Evolutionary conservation across 441 rosid species (phyloP).

Genomic region (Aleurites moluccanus): DNA sequence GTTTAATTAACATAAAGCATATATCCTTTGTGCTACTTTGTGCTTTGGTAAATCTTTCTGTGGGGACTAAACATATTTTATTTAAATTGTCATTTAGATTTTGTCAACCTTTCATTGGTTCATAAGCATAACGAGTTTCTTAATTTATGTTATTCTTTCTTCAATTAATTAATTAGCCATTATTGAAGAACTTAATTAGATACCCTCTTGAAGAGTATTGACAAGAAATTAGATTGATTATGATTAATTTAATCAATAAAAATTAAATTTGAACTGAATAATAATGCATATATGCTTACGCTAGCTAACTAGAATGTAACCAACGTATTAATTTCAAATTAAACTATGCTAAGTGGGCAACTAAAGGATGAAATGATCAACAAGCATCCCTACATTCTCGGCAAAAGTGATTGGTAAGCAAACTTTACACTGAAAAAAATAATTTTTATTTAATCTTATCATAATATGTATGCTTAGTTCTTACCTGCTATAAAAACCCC

Average conservation of each 20-base stretch:
- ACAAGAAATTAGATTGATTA: neutral
- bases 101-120: neutral
- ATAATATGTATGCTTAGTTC: neutral
- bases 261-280: too few relatives aligned
- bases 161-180: neutral
- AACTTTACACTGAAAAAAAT: too few relatives aligned
- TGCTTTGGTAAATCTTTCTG: constrained; percentile 8
- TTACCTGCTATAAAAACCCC: neutral
- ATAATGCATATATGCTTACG: too few relatives aligned
- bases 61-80: neutral
- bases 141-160: constrained; percentile 1
- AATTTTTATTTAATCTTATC: too few relatives aligned
- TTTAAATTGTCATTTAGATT: neutral
- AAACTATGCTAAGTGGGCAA: too few relatives aligned
- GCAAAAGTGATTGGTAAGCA: neutral
- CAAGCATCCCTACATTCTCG: constrained; percentile 3
- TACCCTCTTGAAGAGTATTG: neutral
- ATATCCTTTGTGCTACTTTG: constrained; percentile 13
- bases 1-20: constrained; percentile 13
- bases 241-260: too few relatives aligned
- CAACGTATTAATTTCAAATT: too few relatives aligned
- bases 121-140: neutral
- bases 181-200: neutral
- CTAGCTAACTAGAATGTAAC: too few relatives aligned
- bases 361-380: too few relatives aligned